Evolutionary conservation across 257 asterid species (phyloP).

Genomic region (Verbena officinalis): DNA sequence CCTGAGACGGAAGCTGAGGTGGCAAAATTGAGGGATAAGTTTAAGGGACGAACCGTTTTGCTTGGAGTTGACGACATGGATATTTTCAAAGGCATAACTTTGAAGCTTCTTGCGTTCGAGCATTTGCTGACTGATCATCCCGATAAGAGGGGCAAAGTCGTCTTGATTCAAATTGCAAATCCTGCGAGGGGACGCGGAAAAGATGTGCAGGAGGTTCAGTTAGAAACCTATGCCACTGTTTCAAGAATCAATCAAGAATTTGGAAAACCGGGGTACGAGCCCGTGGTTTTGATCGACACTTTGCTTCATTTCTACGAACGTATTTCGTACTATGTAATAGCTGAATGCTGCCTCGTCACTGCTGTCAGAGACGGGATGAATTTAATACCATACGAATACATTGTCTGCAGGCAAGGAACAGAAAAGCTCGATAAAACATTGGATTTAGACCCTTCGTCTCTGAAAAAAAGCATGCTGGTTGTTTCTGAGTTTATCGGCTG

Average conservation of each 20-base stretch:
- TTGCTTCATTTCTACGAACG: conserved; percentile 73
- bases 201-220: conserved; percentile 73
- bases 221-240: conserved; percentile 72
- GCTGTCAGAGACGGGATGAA: conserved; percentile 94
- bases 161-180: conserved; percentile 77
- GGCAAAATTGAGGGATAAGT: conserved; percentile 55
- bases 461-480: conserved; percentile 79
- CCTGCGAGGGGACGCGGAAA: conserved; percentile 93
- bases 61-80: conserved; percentile 94
- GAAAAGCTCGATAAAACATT: conserved; percentile 52
- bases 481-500: conserved; percentile 83
- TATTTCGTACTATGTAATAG: conserved; percentile 65
- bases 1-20: conserved; percentile 70
- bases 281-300: conserved; percentile 69
- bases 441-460: conserved; percentile 51
- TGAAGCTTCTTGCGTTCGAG: conserved; percentile 80
- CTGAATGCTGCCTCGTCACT: conserved; percentile 88
- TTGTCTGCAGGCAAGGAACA: conserved; percentile 79
- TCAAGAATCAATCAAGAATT: conserved; percentile 55
- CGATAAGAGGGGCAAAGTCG: conserved; percentile 63
- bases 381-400: conserved; percentile 81
- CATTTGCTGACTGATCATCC: conserved; percentile 70
- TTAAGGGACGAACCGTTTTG: conserved; percentile 56
- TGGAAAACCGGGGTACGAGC: conserved; percentile 68
- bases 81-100: conserved; percentile 81